Percentiles rank a stretch among this genome's conserved stretches.
phyloP scores from a whole-genome alignment of 192 early-diverging fungal genomes.

The Coemansia sp. region DNA sequence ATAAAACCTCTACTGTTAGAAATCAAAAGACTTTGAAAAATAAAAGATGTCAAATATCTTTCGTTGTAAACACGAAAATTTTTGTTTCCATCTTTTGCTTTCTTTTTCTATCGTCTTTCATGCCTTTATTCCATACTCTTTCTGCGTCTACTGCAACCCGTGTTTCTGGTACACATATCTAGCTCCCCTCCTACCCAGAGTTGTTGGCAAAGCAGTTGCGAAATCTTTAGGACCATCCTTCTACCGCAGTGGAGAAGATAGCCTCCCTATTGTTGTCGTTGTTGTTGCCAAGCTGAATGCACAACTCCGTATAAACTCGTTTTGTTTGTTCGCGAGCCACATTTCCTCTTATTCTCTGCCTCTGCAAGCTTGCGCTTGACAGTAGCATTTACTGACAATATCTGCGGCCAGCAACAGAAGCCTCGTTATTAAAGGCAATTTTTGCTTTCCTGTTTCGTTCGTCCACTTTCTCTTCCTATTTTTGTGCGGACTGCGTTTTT shows the following conservation, averaged over 20 bases:
- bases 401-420: background rate
- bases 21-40: background rate
- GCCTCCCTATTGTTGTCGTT: background rate
- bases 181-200: background rate
- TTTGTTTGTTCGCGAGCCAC: constrained; percentile 1
- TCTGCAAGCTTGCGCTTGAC: background rate
- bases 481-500: background rate
- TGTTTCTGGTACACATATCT: background rate
- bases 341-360: background rate
- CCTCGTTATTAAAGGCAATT: background rate
- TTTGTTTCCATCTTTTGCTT: constrained; percentile 9
- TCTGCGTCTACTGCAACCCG: background rate
- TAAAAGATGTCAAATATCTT: background rate
- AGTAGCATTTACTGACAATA: background rate
- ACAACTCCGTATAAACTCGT: background rate
- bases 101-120: background rate
- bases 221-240: background rate
- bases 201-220: background rate
- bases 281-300: background rate
- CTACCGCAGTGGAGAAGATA: background rate
- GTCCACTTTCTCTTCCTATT: background rate
- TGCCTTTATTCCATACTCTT: background rate
- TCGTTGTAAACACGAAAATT: background rate
- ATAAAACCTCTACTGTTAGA: background rate
- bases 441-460: background rate